Evolutionary conservation across 371 early-diverging fungal species (phyloP), one percentile per base, ranked within the genome.

Genomic region (Mucor lusitanicus): DNA sequence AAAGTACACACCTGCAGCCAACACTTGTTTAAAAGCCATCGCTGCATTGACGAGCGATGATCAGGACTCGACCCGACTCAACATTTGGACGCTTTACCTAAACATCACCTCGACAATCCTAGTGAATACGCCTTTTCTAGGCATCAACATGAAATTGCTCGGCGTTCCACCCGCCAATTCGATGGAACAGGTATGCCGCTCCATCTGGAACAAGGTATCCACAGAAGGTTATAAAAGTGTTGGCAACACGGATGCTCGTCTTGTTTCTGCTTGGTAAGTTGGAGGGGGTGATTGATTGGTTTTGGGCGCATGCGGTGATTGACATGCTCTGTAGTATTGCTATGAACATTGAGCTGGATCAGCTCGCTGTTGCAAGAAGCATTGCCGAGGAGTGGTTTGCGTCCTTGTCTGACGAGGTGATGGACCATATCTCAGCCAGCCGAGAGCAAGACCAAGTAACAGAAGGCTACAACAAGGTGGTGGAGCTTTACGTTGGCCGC

Each of bases 341-440:
- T 9, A 69, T 82, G 78, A 58, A 71, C 3, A 23, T 78, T 4
- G 65, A 73, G 40, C 30, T 73, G n/a, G 19, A 74, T 35, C 73
- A 68, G 17, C 61, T 64, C 12, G 40, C 23, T 15, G 76, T 75
- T 7, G 83, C 77, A 2, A 77, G 70, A 63, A 74, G 74, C 27
- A 46, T 73, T 8, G 71, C 68, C 19, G 82, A 81, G 25, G 60
- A 67, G 39, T 81, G 82, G 82, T 75, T 77, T 65, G 69, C 75
- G 8, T 53, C 61, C 40, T 59, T 81, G 44, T 55, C 75, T 0
- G 82, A 79, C 53, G 62, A 65, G 15, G 63, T 67, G 0, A 48
- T 75, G 56, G 74, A 77, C 46, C 59, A 59, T 60, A 59, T 73
- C 21, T 30, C 66, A 7, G 37, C 35, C 13, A 57, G 64, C 28